Evolutionary conservation across 345 rosid genomes (phyloP).

Genomic region (Eucalyptus brandiana): DNA sequence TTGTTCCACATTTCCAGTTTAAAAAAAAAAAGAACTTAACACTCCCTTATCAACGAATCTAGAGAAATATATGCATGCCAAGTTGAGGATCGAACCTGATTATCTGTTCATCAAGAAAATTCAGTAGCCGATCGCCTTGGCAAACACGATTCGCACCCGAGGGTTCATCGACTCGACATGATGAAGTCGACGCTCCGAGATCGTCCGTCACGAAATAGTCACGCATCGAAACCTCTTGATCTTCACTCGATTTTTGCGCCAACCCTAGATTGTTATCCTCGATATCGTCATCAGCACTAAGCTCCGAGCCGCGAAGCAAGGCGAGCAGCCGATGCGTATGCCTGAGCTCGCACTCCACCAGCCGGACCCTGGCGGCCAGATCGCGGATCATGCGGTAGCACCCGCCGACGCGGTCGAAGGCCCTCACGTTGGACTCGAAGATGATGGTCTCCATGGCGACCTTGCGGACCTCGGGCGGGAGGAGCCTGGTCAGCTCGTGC

Average conservation of each 20-base stretch:
- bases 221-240: not conserved
- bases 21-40: not conserved
- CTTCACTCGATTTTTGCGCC: not conserved
- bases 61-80: not conserved
- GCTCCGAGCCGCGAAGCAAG: not conserved
- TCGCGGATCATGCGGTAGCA: not conserved
- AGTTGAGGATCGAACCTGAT: not conserved
- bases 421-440: constrained; percentile 28
- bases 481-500: not conserved
- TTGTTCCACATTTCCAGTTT: not conserved
- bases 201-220: not conserved
- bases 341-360: not conserved
- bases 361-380: not conserved
- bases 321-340: not conserved
- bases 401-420: constrained; percentile 31
- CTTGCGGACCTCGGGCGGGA: not conserved
- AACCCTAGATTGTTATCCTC: not conserved
- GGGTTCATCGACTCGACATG: not conserved
- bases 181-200: not conserved
- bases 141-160: not conserved
- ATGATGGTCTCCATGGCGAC: constrained; percentile 12
- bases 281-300: not conserved
- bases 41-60: too few relatives aligned
- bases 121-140: not conserved
- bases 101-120: not conserved